Evolutionary conservation across 306 rosid genomes (phyloP), one percentile per base, ranked within the genome.

Genomic region (Fragaria ananassa): DNA sequence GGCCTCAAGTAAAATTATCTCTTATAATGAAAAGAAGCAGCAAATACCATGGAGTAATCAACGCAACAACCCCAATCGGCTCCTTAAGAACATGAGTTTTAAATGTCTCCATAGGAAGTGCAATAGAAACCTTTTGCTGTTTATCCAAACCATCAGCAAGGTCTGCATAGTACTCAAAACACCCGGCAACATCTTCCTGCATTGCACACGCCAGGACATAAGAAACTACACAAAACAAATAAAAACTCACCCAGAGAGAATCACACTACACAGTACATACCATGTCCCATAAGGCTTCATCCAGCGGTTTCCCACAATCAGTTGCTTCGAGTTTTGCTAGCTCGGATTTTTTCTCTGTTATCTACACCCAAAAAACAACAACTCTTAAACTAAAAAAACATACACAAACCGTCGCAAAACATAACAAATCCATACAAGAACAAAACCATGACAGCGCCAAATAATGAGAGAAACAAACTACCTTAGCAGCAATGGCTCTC

Each of bases 101-200:
- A 87, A 95, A 95, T 6, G 87, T 71, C 11, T 95, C 97, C 99
- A 92, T 84, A 8, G 99, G 99, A 76, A 95, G 81, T 62, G 97
- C 82, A 64, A 95, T 83, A 4, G 97, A 89, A 35, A 89, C 83
- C 62, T 92, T 95, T 82, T 92, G 96, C 82, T 89, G 86, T 2
- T 84, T 83, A 78, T 92, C 99, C 87, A 95, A 83, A 51, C 93
- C 91, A 78, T 95, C 99, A 21, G 99, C 99, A 50, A 95, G 97
- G 67, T 90, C 99, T 21, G 99, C 99, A 51, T 92, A 95, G 85
- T 87, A 95, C 54, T 95, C 97, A 54, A 95, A 95, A 78, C 99
- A 95, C 80, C 97, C 99, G 23, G 97, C 93, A 83, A 95, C 99
- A 82, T 95, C 99, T 64, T 95, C 99, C 99, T 92, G 86, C 75